Base-by-base conservation (phyloP, 139 green algal genomes). In the Klebsormidium nitens region DNA sequence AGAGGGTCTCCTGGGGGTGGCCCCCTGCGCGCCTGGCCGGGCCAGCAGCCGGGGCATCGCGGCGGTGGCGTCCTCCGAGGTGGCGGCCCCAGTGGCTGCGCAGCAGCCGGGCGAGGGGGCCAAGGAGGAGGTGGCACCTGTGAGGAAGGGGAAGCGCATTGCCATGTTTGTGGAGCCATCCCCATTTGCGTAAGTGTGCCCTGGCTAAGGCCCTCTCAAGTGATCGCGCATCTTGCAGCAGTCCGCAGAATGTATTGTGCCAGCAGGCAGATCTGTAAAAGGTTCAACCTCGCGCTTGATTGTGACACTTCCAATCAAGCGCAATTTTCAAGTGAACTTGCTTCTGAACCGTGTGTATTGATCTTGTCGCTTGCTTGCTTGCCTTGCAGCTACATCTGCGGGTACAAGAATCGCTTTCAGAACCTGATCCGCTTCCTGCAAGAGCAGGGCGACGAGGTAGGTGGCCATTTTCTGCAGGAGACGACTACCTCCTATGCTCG, bases 371-470 rank as follows among this genome's bases (percentile, higher is more conserved):
- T 40, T 29, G 36, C 28, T 5, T 37, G 23, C 58, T 39, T 58
- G 2, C 23, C 26, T 52, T 70, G 67, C 68, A 76, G 64, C 23
- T 77, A 86, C 55, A 69, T 86, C 4, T 82, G 67, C 42, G 91
- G 91, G 50, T 92, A 92, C 82, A 95, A 96, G 76, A 95, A 95
- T 77, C 82, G 91, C 0, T 97, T 95, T 72, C 76, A 86, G 23
- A 91, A 87, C 36, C 81, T 95, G 26, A 96, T 97, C 64, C 83
- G 83, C 37, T 84, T 83, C 49, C 74, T 96, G 49, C 47, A 77
- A 6, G 84, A 93, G n/a, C 67, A 76, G 26, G 91, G 91, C 17
- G 85, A 90, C 67, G 89, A 96, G 28, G 90, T 73, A 63, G 8
- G 55, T n/a, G n/a, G n/a, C n/a, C n/a, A n/a, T n/a, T n/a, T n/a